Base-by-base conservation (phyloP, 768 basidiomycete species). In the Artomyces pyxidatus region DNA sequence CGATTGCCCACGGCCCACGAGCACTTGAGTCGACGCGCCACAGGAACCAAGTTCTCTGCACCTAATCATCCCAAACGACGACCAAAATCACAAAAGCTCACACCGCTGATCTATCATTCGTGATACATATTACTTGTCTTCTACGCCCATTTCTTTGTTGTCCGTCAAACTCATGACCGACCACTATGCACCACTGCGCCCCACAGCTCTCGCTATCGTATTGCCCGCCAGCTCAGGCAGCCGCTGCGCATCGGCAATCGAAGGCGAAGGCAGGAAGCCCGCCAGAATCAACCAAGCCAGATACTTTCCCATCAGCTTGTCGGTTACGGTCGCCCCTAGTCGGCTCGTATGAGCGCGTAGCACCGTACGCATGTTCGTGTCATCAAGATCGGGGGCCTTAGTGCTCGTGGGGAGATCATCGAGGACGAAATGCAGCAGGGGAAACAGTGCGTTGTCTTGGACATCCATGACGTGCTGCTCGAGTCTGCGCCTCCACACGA, bases 401-500 rank as follows among this genome's bases (percentile, higher is more conserved):
- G 95, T 98, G 61, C 88, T 91, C 22, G 94, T 96, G 4, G 96
- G 96, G 17, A 99, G 74, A 65, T 99, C 96, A 63, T 97, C 96
- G 26, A 99, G 71, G 22, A 98, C 96, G 58, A 97, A 97, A 67
- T 99, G 95, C 16, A 99, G 77, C 9, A 99, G 71, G 3, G 96
- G 96, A 78, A 94, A 98, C 38, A 99, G 75, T 2, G 96, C 96
- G 56, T 99, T 98, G 65, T 98, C 95, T 63, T 94, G 89, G 7
- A 77, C 81, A 48, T 91, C 87, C 73, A 35, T 35, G 32, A 35
- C 32, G 17, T 35, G 32, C 17, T 35, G 32, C 32, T 35, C 32
- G 7, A 35, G 5, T 17, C 17, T 35, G 32, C 32, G 32, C 32
- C 32, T 1, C 32, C 32, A 3, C 4, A 81, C 69, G 48, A 97